A percentile compares a stretch with the other conserved stretches of the same genome.
Conservation (phyloP, 2,329 filamentous ascomycete species). For the Trichoderma pleuroti region DNA sequence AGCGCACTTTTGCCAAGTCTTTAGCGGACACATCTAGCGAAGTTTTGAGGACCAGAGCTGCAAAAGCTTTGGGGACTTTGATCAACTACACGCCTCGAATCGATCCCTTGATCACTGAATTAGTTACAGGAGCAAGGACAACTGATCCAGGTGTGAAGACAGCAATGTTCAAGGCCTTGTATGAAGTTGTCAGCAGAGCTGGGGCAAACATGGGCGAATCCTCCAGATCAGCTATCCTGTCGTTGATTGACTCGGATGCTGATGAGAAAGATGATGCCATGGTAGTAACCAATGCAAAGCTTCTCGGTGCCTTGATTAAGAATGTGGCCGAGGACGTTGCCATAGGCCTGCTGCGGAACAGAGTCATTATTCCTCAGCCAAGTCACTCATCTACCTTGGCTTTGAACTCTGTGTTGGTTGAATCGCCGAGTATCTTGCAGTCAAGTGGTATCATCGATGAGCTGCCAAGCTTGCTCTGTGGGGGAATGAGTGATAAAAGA, state of each 20-base stretch:
- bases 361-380: conserved; percentile 74
- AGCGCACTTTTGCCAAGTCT: conserved; percentile 94
- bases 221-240: conserved; percentile 80
- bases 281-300: conserved; percentile 84
- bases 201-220: conserved; percentile 91
- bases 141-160: conserved; percentile 78
- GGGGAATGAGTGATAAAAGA: conserved; percentile 73
- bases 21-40: conserved; percentile 92
- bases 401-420: conserved; percentile 82
- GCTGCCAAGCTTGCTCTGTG: conserved; percentile 70
- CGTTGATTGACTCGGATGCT: conserved; percentile 80
- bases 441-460: conserved; percentile 67
- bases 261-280: conserved; percentile 73
- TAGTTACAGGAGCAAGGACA: conserved; percentile 95
- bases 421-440: conserved; percentile 69
- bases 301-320: conserved; percentile 86
- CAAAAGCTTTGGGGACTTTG: conserved; percentile 88
- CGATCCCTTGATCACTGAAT: conserved; percentile 85
- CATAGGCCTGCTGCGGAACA: conserved; percentile 56
- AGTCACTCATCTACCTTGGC: conserved; percentile 77
- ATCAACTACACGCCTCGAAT: conserved; percentile 95
- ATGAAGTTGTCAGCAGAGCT: conserved; percentile 93
- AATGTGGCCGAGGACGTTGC: conserved; percentile 74
- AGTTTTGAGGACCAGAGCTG: conserved; percentile 78
- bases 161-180: conserved; percentile 95